phyloP scores from a whole-genome alignment of 305 asterid genomes.

The Striga hermonthica region DNA sequence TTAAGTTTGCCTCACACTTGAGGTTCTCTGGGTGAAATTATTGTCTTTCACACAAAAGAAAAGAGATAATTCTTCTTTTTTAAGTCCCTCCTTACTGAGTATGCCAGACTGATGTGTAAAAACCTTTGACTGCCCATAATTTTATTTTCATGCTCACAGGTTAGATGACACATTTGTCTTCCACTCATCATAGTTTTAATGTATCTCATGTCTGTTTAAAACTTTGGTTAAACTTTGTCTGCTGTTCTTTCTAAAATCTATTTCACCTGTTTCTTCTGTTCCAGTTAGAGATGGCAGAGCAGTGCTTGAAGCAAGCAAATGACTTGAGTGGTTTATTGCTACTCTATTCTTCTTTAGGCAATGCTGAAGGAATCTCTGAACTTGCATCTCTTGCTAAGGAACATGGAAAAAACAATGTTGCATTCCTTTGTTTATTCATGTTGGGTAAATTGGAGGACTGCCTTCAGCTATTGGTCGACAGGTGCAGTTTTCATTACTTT shows the following conservation, averaged over 20 bases:
- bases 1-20: not conserved
- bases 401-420: conserved; percentile 84
- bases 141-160: not conserved
- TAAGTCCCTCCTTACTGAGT: not conserved
- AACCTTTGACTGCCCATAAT: not conserved
- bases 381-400: conserved; percentile 72
- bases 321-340: conserved; percentile 85
- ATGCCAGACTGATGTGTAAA: not conserved
- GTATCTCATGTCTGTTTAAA: not conserved
- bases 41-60: too few relatives aligned
- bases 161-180: not conserved
- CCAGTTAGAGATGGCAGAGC: conserved; percentile 92
- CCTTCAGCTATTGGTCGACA: conserved; percentile 74
- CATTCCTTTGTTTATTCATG: conserved; percentile 74
- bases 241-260: conserved; percentile 12
- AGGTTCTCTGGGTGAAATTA: too few relatives aligned
- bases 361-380: conserved; percentile 67
- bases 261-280: conserved; percentile 28
- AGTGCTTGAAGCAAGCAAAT: conserved; percentile 81
- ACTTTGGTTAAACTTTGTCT: conserved; percentile 3
- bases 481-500: conserved; percentile 41
- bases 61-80: too few relatives aligned
- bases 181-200: conserved; percentile 6
- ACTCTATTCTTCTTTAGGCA: conserved; percentile 80
- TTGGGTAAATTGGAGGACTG: conserved; percentile 85